Base-by-base conservation (phyloP, 805 yeast species). In the Metschnikowia corniflorae region DNA sequence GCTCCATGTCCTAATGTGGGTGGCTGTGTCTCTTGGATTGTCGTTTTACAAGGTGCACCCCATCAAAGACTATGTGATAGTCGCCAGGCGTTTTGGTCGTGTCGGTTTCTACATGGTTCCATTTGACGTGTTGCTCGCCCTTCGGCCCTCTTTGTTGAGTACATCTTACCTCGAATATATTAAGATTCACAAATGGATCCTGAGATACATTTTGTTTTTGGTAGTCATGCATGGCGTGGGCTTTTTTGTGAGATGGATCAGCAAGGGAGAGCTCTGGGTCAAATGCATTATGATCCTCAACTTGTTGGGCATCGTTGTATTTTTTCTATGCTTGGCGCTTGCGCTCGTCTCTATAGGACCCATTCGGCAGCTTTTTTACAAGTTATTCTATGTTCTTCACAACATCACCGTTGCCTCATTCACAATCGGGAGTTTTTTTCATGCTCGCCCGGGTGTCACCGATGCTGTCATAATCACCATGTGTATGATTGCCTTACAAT, bases 391-490 rank as follows among this genome's bases (percentile, higher is more conserved):
- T 52, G 31, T 75, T 2, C 43, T 69, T 14, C 94, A 84, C 54
- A 72, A 77, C 35, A 23, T 75, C 4, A 63, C 77, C 2, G 68
- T 77, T 7, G 61, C 75, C 58, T 20, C 60, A 1, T 65, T 73
- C 37, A 57, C 80, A 4, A 46, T 66, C 1, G 46, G 77, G 16
- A 66, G 76, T 5, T 65, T 69, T 1, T 61, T 73, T 34, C 94
- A 84, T 58, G 85, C 93, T 1, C 70, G 91, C 42, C 91, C 91
- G 0, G 79, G 80, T 1, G 84, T 82, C 1, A 48, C 61, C 0
- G 44, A 65, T 14, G 59, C 58, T 25, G 52, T 67, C 3, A 21
- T 44, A 3, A n/a, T 61, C 6, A 42, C 47, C 22, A 26, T 44
- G 8, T 20, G 44, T 1, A 33, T 63, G 31, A 43, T 77, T 9